A percentile compares a stretch with the other conserved stretches of the same genome.
phyloP scores from a whole-genome alignment of 306 rosid species.

The Cucurbita ficifolia region DNA sequence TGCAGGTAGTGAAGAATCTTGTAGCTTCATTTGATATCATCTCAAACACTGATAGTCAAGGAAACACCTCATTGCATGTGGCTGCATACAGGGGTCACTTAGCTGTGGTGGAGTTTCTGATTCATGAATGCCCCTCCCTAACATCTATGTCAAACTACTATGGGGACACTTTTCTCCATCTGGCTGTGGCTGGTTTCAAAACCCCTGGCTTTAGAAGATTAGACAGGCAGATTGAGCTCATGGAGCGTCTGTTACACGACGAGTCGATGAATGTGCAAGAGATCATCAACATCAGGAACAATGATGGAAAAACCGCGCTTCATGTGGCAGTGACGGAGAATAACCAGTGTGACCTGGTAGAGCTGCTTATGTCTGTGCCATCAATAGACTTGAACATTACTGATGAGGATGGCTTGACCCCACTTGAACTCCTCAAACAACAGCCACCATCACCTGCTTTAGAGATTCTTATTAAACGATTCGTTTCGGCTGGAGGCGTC shows the following conservation, averaged over 20 bases:
- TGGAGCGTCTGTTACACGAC: slow-evolving; percentile 33
- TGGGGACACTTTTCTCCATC: slow-evolving; percentile 82
- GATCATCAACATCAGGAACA: slow-evolving; percentile 53
- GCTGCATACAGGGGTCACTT: slow-evolving; percentile 65
- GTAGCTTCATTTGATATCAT: slow-evolving; percentile 36
- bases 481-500: slow-evolving; percentile 62
- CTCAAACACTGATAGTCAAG: slow-evolving; percentile 48
- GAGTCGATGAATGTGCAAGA: slow-evolving; percentile 22
- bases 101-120: slow-evolving; percentile 44
- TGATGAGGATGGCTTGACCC: slow-evolving; percentile 61
- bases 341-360: slow-evolving; percentile 46
- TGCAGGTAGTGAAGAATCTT: slow-evolving; percentile 69
- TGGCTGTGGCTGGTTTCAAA: slow-evolving; percentile 77
- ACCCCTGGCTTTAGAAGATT: slow-evolving; percentile 70
- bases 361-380: slow-evolving; percentile 45
- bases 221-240: slow-evolving; percentile 58
- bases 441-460: slow-evolving; percentile 46
- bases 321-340: slow-evolving; percentile 55
- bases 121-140: slow-evolving; percentile 34
- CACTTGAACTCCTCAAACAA: slow-evolving; percentile 62
- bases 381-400: slow-evolving; percentile 47
- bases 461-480: slow-evolving; percentile 52
- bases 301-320: slow-evolving; percentile 72
- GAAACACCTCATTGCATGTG: slow-evolving; percentile 69
- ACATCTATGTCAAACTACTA: slow-evolving; percentile 33